These are phyloP conservation scores for Cladosporium sp. DNA, from an alignment of 2,329 filamentous ascomycete genomes.

Conservation along the genomic window DNA sequence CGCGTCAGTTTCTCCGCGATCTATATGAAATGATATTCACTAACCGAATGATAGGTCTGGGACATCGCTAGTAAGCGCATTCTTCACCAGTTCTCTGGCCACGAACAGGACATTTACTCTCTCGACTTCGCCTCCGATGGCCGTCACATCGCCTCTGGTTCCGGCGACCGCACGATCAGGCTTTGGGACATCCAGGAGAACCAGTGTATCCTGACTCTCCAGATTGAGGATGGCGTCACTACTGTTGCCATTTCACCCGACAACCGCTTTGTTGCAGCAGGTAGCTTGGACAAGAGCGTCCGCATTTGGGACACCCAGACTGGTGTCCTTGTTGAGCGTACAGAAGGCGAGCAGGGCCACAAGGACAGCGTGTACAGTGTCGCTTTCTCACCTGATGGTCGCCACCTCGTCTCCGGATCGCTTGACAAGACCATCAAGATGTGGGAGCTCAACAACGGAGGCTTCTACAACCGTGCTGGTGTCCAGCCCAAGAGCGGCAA, in stretches of 20 bases:
- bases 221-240: conserved; percentile 94
- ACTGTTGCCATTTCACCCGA: conserved; percentile 97
- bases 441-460: conserved; percentile 78
- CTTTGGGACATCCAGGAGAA: conserved; percentile 92
- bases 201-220: conserved; percentile 75
- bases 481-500: conserved; percentile 69
- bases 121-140: conserved; percentile 93
- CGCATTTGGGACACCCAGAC: conserved; percentile 90
- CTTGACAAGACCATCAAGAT: conserved; percentile 99
- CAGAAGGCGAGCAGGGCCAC: conserved; percentile 90
- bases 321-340: conserved; percentile 81
- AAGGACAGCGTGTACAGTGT: conserved; percentile 97
- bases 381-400: conserved; percentile 89
- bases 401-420: conserved; percentile 89
- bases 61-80: conserved; percentile 82
- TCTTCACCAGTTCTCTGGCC: conserved; percentile 88
- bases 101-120: conserved; percentile 98
- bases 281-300: conserved; percentile 95
- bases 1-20: conserved; percentile 37
- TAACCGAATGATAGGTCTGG: conserved; percentile 65
- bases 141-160: conserved; percentile 89
- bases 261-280: conserved; percentile 88
- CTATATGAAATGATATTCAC: not conserved
- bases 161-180: conserved; percentile 88
- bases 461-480: conserved; percentile 43